Evolutionary conservation across 306 rosid genomes (phyloP).

Genomic region (Canavalia ensiformis): DNA sequence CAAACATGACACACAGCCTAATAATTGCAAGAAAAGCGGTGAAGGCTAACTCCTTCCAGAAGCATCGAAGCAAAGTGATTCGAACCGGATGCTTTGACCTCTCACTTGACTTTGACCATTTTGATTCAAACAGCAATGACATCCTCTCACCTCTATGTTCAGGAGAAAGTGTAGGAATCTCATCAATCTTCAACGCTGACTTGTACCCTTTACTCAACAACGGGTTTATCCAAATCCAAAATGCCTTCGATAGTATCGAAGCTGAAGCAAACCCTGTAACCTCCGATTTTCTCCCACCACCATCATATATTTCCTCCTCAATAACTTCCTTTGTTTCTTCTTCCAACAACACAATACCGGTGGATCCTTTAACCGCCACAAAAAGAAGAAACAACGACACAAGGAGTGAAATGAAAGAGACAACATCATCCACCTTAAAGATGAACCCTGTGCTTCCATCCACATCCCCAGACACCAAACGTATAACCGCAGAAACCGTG

Average conservation of each 20-base stretch:
- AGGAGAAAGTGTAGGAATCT: constrained; percentile 71
- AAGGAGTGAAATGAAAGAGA: constrained; percentile 61
- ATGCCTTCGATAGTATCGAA: constrained; percentile 67
- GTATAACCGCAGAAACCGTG: constrained; percentile 60
- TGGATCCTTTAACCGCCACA: constrained; percentile 63
- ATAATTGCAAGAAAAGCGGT: constrained; percentile 68
- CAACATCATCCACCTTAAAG: constrained; percentile 61
- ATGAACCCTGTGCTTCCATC: constrained; percentile 34
- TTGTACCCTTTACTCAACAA: constrained; percentile 71
- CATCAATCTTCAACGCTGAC: constrained; percentile 62
- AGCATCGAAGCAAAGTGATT: constrained; percentile 70
- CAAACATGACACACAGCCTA: constrained; percentile 67
- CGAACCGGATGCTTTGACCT: constrained; percentile 62
- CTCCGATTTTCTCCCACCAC: constrained; percentile 47
- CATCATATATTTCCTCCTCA: constrained; percentile 32
- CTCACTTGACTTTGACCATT: constrained; percentile 73
- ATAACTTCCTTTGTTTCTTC: constrained; percentile 48
- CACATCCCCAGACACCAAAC: constrained; percentile 45
- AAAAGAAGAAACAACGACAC: constrained; percentile 57
- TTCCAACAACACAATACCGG: constrained; percentile 56
- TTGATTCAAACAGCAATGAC: constrained; percentile 62
- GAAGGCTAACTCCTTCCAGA: constrained; percentile 70
- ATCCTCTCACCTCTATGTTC: constrained; percentile 68
- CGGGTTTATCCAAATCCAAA: constrained; percentile 84
- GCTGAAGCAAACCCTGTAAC: constrained; percentile 77